These are phyloP conservation scores for Trichoderma virens DNA, from an alignment of 495 filamentous ascomycete genomes.

Conservation along the genomic window DNA sequence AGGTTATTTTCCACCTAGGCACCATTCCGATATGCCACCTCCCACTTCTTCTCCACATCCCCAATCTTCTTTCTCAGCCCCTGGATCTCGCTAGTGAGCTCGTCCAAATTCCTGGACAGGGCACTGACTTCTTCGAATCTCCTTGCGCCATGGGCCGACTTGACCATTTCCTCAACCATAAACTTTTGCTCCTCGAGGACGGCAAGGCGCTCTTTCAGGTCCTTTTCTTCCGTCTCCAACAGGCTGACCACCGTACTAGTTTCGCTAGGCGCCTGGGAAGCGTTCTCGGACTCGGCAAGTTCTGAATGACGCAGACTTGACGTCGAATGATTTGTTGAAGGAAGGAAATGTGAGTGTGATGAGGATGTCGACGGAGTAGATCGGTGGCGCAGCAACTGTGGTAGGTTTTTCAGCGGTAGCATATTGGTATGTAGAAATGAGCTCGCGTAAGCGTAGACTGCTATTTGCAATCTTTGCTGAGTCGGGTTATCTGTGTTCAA, in stretches of 20 bases:
- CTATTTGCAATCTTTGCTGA: constrained; percentile 71
- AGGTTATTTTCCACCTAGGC: constrained; percentile 6
- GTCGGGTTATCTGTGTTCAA: constrained; percentile 62
- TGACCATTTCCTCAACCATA: constrained; percentile 83
- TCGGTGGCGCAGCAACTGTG: constrained; percentile 65
- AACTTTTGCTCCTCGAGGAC: constrained; percentile 94
- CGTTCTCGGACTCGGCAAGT: constrained; percentile 47
- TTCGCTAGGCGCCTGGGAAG: constrained; percentile 48
- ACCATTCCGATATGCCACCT: constrained; percentile 33
- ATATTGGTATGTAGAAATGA: constrained; percentile 88
- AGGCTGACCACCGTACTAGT: constrained; percentile 56
- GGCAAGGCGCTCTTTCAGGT: constrained; percentile 72
- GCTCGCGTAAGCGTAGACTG: constrained; percentile 74
- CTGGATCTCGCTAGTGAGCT: constrained; percentile 78
- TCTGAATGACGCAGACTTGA: constrained; percentile 30
- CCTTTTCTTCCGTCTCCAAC: constrained; percentile 80
- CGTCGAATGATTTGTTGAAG: constrained; percentile 17
- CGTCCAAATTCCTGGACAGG: constrained; percentile 72
- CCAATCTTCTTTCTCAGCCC: constrained; percentile 47
- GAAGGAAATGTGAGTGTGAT: constrained; percentile 22
- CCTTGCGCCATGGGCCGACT: constrained; percentile 67
- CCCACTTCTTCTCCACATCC: constrained; percentile 47
- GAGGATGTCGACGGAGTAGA: constrained; percentile 26
- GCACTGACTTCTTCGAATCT: constrained; percentile 86
- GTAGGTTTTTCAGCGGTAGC: constrained; percentile 81